phyloP scores from a whole-genome alignment of 2,329 filamentous ascomycete genomes.

The Fusarium albosuccineum region DNA sequence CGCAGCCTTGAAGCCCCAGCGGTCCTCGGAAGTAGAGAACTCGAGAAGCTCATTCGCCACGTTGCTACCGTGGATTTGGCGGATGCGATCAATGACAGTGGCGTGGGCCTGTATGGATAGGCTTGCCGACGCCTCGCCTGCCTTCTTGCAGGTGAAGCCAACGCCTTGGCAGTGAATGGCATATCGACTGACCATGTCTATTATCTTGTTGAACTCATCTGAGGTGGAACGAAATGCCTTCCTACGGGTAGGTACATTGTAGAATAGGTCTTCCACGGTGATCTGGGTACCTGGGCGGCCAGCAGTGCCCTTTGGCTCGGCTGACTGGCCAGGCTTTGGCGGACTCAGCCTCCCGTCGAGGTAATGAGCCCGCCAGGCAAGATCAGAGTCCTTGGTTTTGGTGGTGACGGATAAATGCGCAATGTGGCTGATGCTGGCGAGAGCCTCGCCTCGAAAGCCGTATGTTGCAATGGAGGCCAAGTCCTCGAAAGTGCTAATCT shows the following conservation, averaged over 20 bases:
- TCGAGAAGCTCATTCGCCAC: constrained; percentile 91
- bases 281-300: constrained; percentile 94
- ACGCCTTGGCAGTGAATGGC: constrained; percentile 93
- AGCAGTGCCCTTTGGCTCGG: constrained; percentile 88
- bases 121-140: constrained; percentile 86
- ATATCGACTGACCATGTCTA: constrained; percentile 94
- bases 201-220: constrained; percentile 97
- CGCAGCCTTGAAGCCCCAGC: constrained; percentile 85
- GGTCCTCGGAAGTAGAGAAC: constrained; percentile 77
- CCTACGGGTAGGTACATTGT: constrained; percentile 90
- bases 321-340: constrained; percentile 86
- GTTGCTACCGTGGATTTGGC: constrained; percentile 85
- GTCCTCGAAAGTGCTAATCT: constrained; percentile 94
- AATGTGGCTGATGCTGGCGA: constrained; percentile 98
- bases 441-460: constrained; percentile 95
- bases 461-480: constrained; percentile 91
- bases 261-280: constrained; percentile 96
- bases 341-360: constrained; percentile 84
- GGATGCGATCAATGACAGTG: constrained; percentile 83
- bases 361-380: constrained; percentile 93
- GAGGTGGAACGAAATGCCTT: constrained; percentile 90
- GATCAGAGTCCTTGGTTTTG: constrained; percentile 86
- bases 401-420: constrained; percentile 96
- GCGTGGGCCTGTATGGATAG: constrained; percentile 83
- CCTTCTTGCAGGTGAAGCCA: constrained; percentile 96